Conservation (phyloP, 176 grass and related monocot species). For the Microstegium vimineum region DNA sequence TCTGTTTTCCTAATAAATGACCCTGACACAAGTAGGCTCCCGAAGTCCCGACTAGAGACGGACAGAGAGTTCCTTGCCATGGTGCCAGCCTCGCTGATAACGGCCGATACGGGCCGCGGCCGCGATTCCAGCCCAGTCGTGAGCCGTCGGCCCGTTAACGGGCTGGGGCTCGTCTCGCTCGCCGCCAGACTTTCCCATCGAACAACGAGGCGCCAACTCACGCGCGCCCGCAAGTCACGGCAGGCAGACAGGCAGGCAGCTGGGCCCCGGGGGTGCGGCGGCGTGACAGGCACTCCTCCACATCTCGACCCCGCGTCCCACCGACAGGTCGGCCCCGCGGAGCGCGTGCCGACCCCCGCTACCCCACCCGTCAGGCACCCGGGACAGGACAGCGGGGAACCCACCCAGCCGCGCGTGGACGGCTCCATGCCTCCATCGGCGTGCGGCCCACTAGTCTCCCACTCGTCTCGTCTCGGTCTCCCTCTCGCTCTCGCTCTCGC, state of each 20-base stretch:
- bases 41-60: no score
- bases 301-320: no score
- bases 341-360: background rate
- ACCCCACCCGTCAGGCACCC: background rate
- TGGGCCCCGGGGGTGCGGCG: no score
- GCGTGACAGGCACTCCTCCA: background rate
- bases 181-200: background rate
- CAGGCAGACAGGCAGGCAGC: background rate
- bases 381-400: no score
- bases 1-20: no score
- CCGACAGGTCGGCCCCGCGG: constrained; percentile 13
- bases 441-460: constrained; percentile 32
- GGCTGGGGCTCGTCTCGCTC: background rate
- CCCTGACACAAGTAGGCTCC: no score
- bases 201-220: background rate
- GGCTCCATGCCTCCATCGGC: background rate
- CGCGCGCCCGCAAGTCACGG: background rate
- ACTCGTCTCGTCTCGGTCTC: background rate
- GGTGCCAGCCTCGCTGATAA: no score
- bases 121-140: no score
- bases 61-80: no score
- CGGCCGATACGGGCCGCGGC: no score
- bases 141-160: no score
- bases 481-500: background rate
- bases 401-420: background rate